Base-by-base conservation (phyloP, 2,329 filamentous ascomycete species). In the Xylariaceae sp. region DNA sequence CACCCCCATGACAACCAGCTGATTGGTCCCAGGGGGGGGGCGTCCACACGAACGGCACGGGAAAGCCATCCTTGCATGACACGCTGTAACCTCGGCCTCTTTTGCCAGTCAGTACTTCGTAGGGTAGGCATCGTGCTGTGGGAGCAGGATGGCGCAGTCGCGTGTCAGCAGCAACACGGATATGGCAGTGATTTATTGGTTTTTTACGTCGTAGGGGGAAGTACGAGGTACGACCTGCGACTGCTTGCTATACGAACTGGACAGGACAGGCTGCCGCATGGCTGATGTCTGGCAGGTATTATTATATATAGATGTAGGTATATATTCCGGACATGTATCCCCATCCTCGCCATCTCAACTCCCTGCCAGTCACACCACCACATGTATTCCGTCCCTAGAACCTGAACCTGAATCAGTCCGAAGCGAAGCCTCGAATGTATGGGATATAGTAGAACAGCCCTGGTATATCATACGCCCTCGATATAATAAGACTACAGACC, bases 71-170 rank as follows among this genome's bases (percentile, higher is more conserved):
- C 58, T 53, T 45, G 47, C 15, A 49, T 49, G 47, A 30, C 17
- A 49, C 63, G 65, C 62, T 67, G 64, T 65, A 67, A 68, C 66
- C 63, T 67, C 66, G 66, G 63, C 62, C 58, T 56, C 58, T 67
- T 55, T 13, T 18, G 17, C 17, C 17, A 18, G 17, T 18, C 17
- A 18, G 17, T 18, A 18, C n/a, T n/a, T n/a, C n/a, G 17, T 18
- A 18, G 17, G 17, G 17, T 2, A 18, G 17, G 17, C 17, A 18
- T 18, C 17, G 17, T 18, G 17, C 17, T 18, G 17, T 18, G 17
- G 17, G 17, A 18, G 17, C 17, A 18, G 17, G 23, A 30, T 30
- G 23, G 23, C 23, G 23, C 23, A 30, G 23, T 30, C 23, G 23
- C 4, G 23, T 30, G 23, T 30, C 23, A 30, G 23, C 23, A 18